phyloP scores from a whole-genome alignment of 371 early-diverging fungal genomes.

The Coemansia sp. region DNA sequence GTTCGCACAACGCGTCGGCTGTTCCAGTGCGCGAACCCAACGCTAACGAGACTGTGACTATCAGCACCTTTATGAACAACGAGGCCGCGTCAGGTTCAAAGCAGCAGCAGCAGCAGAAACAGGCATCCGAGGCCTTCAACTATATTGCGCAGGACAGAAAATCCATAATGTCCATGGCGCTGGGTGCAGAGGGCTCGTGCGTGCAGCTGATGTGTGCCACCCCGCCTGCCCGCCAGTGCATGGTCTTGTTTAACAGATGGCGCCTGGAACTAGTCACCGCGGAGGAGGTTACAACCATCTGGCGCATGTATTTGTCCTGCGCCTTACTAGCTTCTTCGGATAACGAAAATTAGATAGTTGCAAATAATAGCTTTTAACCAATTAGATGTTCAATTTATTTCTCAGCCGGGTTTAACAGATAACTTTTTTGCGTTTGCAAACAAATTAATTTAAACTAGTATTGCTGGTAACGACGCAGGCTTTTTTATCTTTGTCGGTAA shows the following conservation, averaged over 20 bases:
- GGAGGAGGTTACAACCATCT: constrained; percentile 38
- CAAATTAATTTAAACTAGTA: no score
- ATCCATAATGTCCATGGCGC: constrained; percentile 6
- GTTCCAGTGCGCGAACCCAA: not conserved
- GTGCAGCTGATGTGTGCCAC: constrained; percentile 46
- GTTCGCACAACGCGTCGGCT: not conserved
- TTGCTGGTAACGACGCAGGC: no score
- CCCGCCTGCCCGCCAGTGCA: constrained; percentile 33
- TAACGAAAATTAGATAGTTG: constrained; percentile 1
- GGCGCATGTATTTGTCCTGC: constrained; percentile 50
- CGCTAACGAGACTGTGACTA: constrained; percentile 9
- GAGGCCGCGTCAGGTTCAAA: constrained; percentile 7
- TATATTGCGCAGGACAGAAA: constrained; percentile 20
- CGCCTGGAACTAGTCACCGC: constrained; percentile 36
- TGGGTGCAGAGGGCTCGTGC: constrained; percentile 18
- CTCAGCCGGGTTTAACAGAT: no score
- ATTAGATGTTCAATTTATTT: no score
- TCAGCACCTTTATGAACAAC: constrained; percentile 25
- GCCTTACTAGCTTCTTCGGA: constrained; percentile 34
- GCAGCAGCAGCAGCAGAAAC: constrained; percentile 8
- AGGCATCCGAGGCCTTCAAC: constrained; percentile 37
- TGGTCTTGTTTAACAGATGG: constrained; percentile 30
- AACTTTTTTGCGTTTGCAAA: no score
- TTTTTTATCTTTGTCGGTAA: no score
- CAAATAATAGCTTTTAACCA: no score